Percentiles rank a stretch among this genome's conserved stretches.
These are phyloP conservation scores for Nakaseomyces bracarensis DNA, from an alignment of 1,139 yeast species.

Conservation along the genomic window DNA sequence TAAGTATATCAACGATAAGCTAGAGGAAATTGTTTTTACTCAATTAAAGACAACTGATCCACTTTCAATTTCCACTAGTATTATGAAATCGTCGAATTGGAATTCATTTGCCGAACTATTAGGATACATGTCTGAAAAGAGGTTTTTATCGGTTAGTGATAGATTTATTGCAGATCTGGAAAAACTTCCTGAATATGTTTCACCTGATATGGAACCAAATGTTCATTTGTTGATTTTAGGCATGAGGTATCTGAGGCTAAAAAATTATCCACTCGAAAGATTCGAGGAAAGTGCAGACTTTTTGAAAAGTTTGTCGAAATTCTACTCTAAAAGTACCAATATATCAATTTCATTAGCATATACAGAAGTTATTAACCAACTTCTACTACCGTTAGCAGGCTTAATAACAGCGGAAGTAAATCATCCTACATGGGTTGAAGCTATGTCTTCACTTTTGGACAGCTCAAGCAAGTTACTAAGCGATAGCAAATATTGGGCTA, in stretches of 20 bases:
- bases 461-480: conserved; percentile 39
- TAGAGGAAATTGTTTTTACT: conserved; percentile 89
- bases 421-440: conserved; percentile 90
- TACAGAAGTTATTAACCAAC: conserved; percentile 69
- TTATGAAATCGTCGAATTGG: conserved; percentile 89
- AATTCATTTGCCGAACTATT: conserved; percentile 78
- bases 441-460: conserved; percentile 56
- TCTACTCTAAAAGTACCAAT: conserved; percentile 59
- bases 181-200: conserved; percentile 51
- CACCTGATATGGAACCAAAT: conserved; percentile 59
- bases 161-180: conserved; percentile 89
- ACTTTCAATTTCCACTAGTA: conserved; percentile 49
- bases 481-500: conserved; percentile 60
- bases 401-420: conserved; percentile 87
- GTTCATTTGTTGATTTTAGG: conserved; percentile 77
- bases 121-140: conserved; percentile 80
- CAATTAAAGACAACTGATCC: conserved; percentile 89
- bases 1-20: conserved; percentile 69
- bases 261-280: conserved; percentile 77
- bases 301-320: conserved; percentile 74
- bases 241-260: conserved; percentile 73
- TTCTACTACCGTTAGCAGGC: conserved; percentile 77
- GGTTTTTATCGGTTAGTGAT: conserved; percentile 84
- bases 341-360: conserved; percentile 65
- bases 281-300: conserved; percentile 93